phyloP scores from a whole-genome alignment of 176 grass and related monocot species.

The Zizania latifolia region DNA sequence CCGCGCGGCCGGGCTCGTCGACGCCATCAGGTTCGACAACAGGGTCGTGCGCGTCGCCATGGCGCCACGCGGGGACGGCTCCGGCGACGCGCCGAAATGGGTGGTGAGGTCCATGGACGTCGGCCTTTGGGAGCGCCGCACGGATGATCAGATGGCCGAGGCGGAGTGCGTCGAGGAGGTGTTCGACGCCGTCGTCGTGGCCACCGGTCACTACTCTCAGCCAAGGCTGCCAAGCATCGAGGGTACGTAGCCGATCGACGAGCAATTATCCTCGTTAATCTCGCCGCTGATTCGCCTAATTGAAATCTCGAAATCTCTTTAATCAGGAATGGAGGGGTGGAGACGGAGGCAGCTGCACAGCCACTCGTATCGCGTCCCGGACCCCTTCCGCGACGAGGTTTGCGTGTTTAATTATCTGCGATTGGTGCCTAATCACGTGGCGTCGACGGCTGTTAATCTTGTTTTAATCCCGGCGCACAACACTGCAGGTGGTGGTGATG shows the following conservation, averaged over 20 bases:
- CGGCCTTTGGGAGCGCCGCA: neutral
- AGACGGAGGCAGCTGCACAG: slow-evolving; percentile 23
- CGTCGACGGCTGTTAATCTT: neutral
- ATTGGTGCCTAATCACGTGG: neutral
- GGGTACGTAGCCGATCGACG: neutral
- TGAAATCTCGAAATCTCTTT: neutral
- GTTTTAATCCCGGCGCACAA: neutral
- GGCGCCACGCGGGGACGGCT: neutral
- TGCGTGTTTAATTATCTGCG: neutral
- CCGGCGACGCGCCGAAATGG: neutral
- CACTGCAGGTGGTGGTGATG: slow-evolving; percentile 16
- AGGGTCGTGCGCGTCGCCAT: slow-evolving; percentile 13
- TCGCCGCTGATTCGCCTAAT: neutral
- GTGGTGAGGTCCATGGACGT: neutral
- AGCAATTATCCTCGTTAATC: neutral
- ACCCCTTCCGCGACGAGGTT: slow-evolving; percentile 17
- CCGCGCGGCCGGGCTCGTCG: neutral
- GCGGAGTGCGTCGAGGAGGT: neutral
- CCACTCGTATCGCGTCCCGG: slow-evolving; percentile 30
- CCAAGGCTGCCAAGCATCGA: slow-evolving; percentile 17
- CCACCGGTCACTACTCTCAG: slow-evolving; percentile 23
- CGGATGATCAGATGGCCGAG: neutral
- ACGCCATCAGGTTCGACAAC: slow-evolving; percentile 2
- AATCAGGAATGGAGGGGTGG: slow-evolving; percentile 13
- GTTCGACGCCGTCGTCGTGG: slow-evolving; percentile 38